Evolutionary conservation across 495 filamentous ascomycete genomes (phyloP).

Genomic region (Entonaema liquescens): DNA sequence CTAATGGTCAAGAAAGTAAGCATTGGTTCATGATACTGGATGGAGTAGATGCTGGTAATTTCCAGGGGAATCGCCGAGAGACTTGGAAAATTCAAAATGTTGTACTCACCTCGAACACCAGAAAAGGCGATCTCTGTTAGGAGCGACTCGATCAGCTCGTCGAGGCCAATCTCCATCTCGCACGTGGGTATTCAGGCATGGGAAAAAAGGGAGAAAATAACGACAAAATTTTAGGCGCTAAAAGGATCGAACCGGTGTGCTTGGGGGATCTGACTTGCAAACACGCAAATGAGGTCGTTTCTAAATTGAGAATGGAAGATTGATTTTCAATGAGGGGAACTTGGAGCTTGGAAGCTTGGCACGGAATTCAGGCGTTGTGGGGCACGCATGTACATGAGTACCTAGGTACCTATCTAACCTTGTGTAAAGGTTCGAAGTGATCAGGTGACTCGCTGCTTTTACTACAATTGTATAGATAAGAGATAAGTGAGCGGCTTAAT

Average conservation of each 20-base stretch:
- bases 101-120: slow-evolving; percentile 73
- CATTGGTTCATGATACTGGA: not conserved
- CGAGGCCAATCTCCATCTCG: slow-evolving; percentile 71
- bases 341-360: not conserved
- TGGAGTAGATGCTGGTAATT: not conserved
- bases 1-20: slow-evolving; percentile 29
- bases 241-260: slow-evolving; percentile 44
- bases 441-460: not conserved
- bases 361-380: not conserved
- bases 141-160: slow-evolving; percentile 75
- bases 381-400: not conserved
- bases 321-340: slow-evolving; percentile 17
- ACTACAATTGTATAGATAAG: too few relatives aligned
- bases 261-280: slow-evolving; percentile 26
- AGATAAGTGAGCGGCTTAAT: too few relatives aligned
- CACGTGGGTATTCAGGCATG: slow-evolving; percentile 36
- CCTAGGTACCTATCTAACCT: not conserved
- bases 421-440: not conserved
- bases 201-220: slow-evolving; percentile 29
- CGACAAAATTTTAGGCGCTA: slow-evolving; percentile 34
- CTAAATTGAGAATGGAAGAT: slow-evolving; percentile 14
- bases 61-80: not conserved
- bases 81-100: not conserved
- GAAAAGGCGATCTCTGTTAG: slow-evolving; percentile 74
- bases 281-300: slow-evolving; percentile 1